phyloP scores from a whole-genome alignment of 345 rosid genomes.

The Excoecaria cochinchinensis region DNA sequence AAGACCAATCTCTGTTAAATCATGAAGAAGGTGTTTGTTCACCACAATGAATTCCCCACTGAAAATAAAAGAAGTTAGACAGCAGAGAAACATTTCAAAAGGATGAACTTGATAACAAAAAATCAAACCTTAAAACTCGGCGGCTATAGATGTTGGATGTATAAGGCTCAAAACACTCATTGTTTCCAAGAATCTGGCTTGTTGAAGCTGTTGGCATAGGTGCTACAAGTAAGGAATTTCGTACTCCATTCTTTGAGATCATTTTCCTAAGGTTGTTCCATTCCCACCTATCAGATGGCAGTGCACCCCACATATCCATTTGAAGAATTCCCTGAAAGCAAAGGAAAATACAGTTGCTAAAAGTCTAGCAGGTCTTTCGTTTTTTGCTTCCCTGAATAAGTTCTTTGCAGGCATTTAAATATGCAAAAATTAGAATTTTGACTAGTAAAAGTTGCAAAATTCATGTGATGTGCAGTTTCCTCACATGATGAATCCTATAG shows the following conservation, averaged over 20 bases:
- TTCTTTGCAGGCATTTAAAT: background rate
- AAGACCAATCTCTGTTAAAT: conserved; percentile 81
- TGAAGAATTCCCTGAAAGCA: conserved; percentile 69
- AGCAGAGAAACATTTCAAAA: background rate
- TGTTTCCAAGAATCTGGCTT: conserved; percentile 91
- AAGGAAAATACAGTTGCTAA: background rate
- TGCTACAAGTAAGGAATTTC: conserved; percentile 83
- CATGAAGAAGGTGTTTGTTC: conserved; percentile 94
- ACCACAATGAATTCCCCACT: conserved; percentile 91
- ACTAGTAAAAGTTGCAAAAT: background rate
- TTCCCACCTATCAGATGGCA: conserved; percentile 68
- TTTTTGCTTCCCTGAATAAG: background rate
- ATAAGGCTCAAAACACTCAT: conserved; percentile 92
- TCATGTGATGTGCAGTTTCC: background rate
- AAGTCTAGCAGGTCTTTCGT: background rate
- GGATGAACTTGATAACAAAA: background rate
- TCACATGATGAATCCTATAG: background rate
- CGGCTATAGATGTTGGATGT: conserved; percentile 85
- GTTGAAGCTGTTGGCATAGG: conserved; percentile 97
- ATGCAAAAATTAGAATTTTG: background rate
- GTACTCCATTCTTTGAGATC: conserved; percentile 66
- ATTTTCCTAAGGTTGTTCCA: conserved; percentile 66
- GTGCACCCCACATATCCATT: conserved; percentile 86
- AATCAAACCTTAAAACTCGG: conserved; percentile 71
- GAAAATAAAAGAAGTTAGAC: conserved; percentile 10